Evolutionary conservation across 129 eudicot genomes (phyloP), one percentile per base, ranked within the genome.

Genomic region (Lactuca sativa): DNA sequence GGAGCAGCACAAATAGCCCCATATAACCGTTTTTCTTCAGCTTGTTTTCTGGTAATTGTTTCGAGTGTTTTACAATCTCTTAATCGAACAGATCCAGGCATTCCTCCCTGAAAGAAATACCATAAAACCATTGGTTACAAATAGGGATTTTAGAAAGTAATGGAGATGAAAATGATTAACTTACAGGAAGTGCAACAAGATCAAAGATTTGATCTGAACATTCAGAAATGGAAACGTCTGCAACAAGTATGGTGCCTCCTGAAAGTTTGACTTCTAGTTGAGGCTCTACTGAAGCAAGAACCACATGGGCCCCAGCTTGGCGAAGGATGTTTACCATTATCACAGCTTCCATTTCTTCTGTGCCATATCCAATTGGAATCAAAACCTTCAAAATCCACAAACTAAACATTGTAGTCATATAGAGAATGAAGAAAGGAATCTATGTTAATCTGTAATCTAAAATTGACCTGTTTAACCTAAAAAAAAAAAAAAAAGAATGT

Each of bases 1-100:
- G 99, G 99, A 69, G 99, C 99, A 80, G 99, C 99, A 74, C 95
- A 93, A 57, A 93, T 93, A 59, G 99, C 99, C 36, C 86, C 90
- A 49, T 90, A 93, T 55, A 90, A 64, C 78, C 99, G 81, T 75
- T 90, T 85, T 73, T 78, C 92, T 77, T 85, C 95, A 32, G 93
- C 99, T 63, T 93, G 99, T 70, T 76, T 93, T 74, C 74, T 85
- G 16, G 93, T 87, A 73, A 93, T 93, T 16, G 75, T 51, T 64
- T 84, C 88, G 33, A 93, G 95, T 64, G 75, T 62, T 71, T 75
- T 79, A 78, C 87, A 79, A 78, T 93, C 99, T 73, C 99, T 85
- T 53, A 93, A 56, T 37, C 95, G 95, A 8, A 85, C 88, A 44
- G 98, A 87, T 59, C 99, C 99, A 36, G 99, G 99, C 99, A 93